Evolutionary conservation across 73 alveolate species (phyloP).

Genomic region (Loxodes magnus): DNA sequence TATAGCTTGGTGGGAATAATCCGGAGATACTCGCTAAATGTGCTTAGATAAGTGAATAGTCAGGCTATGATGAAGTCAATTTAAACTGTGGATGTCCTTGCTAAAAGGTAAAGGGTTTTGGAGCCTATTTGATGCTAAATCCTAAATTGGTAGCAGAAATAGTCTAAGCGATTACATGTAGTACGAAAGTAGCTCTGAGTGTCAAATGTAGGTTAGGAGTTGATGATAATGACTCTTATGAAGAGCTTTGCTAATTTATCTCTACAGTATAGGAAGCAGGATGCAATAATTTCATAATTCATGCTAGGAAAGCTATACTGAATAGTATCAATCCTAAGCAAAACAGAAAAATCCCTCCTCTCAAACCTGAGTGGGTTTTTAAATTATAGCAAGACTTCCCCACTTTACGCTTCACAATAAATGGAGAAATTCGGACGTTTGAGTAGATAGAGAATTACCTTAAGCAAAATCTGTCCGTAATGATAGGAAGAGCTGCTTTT

Average conservation of each 20-base stretch:
- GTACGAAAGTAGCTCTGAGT: constrained; percentile 34
- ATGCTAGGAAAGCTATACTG: constrained; percentile 58
- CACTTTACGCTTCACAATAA: constrained; percentile 41
- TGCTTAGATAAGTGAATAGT: constrained; percentile 41
- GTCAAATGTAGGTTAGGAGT: constrained; percentile 75
- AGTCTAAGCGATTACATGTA: constrained; percentile 32
- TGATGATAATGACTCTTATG: constrained; percentile 49
- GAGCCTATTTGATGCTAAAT: constrained; percentile 69
- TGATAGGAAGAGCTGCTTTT: constrained; percentile 74
- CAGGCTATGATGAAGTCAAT: constrained; percentile 57
- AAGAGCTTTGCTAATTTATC: constrained; percentile 46
- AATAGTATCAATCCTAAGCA: constrained; percentile 58
- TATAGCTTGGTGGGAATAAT: constrained; percentile 63
- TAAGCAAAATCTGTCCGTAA: constrained; percentile 45
- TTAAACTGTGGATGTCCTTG: constrained; percentile 79
- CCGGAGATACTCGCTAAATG: constrained; percentile 55
- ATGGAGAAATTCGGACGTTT: too few species aligned
- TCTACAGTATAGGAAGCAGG: constrained; percentile 38
- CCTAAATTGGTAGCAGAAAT: constrained; percentile 47
- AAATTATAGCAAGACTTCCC: constrained; percentile 49
- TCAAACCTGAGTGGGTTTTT: constrained; percentile 54
- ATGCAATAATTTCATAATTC: constrained; percentile 50
- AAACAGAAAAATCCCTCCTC: constrained; percentile 61
- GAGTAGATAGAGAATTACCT: constrained; percentile 11
- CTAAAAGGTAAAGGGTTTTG: constrained; percentile 56